phyloP scores from a whole-genome alignment of 2,329 filamentous ascomycete genomes.

The Aurifilum marmelostoma region DNA sequence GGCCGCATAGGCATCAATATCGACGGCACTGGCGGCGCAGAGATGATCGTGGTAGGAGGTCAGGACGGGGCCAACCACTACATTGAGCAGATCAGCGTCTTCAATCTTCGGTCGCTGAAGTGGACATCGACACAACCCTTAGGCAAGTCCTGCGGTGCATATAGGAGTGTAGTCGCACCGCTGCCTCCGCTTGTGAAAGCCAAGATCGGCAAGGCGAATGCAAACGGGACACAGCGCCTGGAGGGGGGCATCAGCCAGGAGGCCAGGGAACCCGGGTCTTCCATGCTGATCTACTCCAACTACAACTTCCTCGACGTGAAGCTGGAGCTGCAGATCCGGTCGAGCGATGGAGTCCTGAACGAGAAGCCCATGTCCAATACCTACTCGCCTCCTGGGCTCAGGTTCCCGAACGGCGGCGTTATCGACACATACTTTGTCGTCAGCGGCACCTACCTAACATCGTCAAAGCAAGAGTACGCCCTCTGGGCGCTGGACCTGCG shows the following conservation, averaged over 20 bases:
- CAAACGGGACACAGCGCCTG: slow-evolving; percentile 44
- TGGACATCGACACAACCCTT: slow-evolving; percentile 90
- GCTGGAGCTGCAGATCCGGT: slow-evolving; percentile 85
- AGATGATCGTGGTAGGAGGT: slow-evolving; percentile 96
- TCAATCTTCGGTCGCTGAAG: slow-evolving; percentile 91
- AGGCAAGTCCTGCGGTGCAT: slow-evolving; percentile 92
- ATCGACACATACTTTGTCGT: slow-evolving; percentile 97
- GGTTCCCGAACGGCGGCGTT: slow-evolving; percentile 94
- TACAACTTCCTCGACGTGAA: slow-evolving; percentile 99
- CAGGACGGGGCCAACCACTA: slow-evolving; percentile 99
- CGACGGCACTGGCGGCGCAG: slow-evolving; percentile 87
- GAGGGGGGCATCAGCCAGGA: slow-evolving; percentile 58
- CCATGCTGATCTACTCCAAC: slow-evolving; percentile 97
- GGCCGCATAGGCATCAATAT: slow-evolving; percentile 86
- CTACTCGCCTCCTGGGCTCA: slow-evolving; percentile 86
- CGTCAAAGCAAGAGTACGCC: slow-evolving; percentile 97
- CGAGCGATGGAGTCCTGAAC: slow-evolving; percentile 78
- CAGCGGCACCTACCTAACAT: slow-evolving; percentile 95
- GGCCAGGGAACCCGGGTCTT: slow-evolving; percentile 60
- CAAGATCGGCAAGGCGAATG: slow-evolving; percentile 66
- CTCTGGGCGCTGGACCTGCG: slow-evolving; percentile 92
- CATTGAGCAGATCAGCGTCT: slow-evolving; percentile 98
- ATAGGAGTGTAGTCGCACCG: slow-evolving; percentile 91
- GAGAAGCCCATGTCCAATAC: slow-evolving; percentile 88
- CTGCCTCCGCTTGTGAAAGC: slow-evolving; percentile 68